Percentiles rank a stretch among this genome's conserved stretches.
phyloP scores from a whole-genome alignment of 257 asterid genomes.

The Plantago ovata region DNA sequence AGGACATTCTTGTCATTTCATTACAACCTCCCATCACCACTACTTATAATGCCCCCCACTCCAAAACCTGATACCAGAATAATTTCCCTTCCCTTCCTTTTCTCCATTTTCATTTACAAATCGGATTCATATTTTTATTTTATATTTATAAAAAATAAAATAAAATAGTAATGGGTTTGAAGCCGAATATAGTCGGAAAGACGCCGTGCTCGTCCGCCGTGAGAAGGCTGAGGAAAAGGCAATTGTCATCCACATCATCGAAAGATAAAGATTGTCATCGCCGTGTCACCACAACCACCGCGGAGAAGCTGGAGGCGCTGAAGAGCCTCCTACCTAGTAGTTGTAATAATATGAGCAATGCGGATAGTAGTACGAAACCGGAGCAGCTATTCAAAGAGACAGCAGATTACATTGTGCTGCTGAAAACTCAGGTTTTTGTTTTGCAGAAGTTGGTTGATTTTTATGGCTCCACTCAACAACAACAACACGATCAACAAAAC shows the following conservation, averaged over 20 bases:
- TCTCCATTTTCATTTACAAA: no score
- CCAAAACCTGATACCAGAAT: no score
- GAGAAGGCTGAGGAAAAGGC: constrained; percentile 40
- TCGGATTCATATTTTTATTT: no score
- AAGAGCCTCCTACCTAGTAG: constrained; percentile 41
- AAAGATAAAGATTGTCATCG: constrained; percentile 25
- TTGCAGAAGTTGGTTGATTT: constrained; percentile 52
- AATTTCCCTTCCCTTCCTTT: no score
- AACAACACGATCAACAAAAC: no score
- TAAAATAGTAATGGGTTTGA: constrained; percentile 41
- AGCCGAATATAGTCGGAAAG: constrained; percentile 23
- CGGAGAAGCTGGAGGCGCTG: constrained; percentile 58
- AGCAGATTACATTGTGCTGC: constrained; percentile 54
- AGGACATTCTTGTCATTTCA: constrained; percentile 33
- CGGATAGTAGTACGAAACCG: constrained; percentile 26
- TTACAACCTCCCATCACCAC: constrained; percentile 25
- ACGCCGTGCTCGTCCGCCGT: constrained; percentile 17
- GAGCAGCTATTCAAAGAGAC: constrained; percentile 58
- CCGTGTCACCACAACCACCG: constrained; percentile 19
- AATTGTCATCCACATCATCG: constrained; percentile 22
- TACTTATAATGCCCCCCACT: constrained; percentile 14
- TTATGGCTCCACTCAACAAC: constrained; percentile 32
- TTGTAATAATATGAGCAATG: neutral
- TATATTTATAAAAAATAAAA: no score
- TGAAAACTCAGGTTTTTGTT: constrained; percentile 47